Percentiles rank a stretch among this genome's conserved stretches.
Conservation (phyloP, 1,284 basidiomycete species). For the Cystobasidium sp. region DNA sequence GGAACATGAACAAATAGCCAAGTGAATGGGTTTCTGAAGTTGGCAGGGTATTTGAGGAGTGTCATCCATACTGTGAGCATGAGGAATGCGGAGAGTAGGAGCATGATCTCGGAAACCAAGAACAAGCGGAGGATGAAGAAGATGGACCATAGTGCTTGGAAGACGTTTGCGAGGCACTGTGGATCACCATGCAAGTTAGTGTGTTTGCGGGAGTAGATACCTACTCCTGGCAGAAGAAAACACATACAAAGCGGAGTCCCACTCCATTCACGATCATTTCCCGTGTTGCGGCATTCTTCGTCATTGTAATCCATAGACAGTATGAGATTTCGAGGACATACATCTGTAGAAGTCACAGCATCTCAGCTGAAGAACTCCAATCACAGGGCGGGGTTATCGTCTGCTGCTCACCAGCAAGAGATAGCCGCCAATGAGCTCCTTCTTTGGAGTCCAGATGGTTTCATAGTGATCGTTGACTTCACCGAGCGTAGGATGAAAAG, state of each 20-base stretch:
- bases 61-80: conserved; percentile 46
- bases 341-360: conserved; percentile 14
- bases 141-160: conserved; percentile 42
- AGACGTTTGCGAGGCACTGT: conserved; percentile 45
- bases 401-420: conserved; percentile 36
- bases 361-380: not conserved
- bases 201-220: not conserved
- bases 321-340: conserved; percentile 45
- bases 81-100: conserved; percentile 44
- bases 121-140: conserved; percentile 45
- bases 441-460: conserved; percentile 46
- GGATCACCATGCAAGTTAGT: not conserved
- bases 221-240: not conserved
- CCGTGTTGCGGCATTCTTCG: conserved; percentile 43
- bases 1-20: conserved; percentile 46
- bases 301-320: conserved; percentile 44
- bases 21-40: conserved; percentile 32
- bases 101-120: conserved; percentile 46
- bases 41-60: conserved; percentile 44
- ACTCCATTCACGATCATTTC: conserved; percentile 45
- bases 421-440: conserved; percentile 45
- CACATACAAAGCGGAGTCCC: conserved; percentile 45
- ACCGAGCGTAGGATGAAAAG: conserved; percentile 43
- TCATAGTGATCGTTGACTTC: conserved; percentile 46
- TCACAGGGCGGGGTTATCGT: too few relatives aligned